Evolutionary conservation across 176 grass and related monocot genomes (phyloP).

Genomic region (Avena insularis): DNA sequence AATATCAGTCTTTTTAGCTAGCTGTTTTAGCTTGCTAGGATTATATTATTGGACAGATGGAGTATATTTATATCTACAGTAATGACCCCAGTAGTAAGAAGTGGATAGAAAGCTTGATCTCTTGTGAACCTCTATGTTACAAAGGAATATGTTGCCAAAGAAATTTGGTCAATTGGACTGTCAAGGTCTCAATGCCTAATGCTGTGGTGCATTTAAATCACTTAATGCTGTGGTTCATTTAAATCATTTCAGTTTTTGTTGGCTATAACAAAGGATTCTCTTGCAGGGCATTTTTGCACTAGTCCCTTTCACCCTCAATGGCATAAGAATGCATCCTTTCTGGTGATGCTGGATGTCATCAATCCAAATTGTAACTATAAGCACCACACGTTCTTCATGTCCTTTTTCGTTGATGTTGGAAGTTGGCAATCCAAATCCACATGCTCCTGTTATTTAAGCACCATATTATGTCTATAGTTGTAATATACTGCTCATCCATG

Average conservation of each 20-base stretch:
- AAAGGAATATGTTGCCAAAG: neutral
- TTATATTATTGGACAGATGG: too few species aligned
- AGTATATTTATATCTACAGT: conserved; percentile 19
- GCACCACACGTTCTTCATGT: neutral
- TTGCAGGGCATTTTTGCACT: conserved; percentile 67
- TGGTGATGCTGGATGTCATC: conserved; percentile 42
- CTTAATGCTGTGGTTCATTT: neutral
- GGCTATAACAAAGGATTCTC: conserved; percentile 10
- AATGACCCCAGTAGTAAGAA: neutral
- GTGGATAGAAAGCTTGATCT: neutral
- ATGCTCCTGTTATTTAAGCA: neutral
- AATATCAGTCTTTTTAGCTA: too few species aligned
- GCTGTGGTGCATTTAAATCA: neutral
- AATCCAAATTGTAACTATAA: conserved; percentile 21
- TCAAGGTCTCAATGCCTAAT: neutral
- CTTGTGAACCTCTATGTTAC: neutral
- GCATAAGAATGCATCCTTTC: conserved; percentile 59
- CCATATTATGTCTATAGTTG: conserved; percentile 25
- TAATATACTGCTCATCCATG: conserved; percentile 18
- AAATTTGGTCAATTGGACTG: neutral
- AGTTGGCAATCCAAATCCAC: conserved; percentile 4
- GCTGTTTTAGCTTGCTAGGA: too few species aligned
- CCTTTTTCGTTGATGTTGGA: conserved; percentile 41
- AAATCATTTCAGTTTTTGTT: conserved; percentile 6
- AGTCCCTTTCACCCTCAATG: conserved; percentile 56